Conservation (phyloP, 106 monocot genomes). For the Phalaenopsis aphrodite region DNA sequence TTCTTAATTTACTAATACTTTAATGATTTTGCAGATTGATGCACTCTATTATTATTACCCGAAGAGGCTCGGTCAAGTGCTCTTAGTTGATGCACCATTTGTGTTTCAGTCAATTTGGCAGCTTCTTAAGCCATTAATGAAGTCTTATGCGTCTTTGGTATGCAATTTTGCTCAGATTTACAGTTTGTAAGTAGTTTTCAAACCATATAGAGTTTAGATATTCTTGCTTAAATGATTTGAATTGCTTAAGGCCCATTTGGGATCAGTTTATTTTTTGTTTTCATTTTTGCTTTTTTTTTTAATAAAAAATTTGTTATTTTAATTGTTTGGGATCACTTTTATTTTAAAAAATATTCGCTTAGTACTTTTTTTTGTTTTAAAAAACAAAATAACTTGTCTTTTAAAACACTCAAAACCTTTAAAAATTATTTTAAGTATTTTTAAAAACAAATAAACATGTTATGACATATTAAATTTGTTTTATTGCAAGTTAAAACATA, state of each 20-base stretch:
- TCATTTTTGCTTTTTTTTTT: no score
- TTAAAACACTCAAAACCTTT: no score
- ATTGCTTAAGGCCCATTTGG: not conserved
- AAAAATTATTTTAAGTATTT: no score
- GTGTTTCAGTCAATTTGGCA: constrained; percentile 90
- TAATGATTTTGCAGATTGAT: constrained; percentile 46
- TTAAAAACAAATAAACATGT: no score
- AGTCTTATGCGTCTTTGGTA: constrained; percentile 77
- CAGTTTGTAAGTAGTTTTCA: not conserved
- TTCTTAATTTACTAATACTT: not conserved
- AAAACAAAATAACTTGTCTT: no score
- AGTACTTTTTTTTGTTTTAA: no score
- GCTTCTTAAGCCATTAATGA: constrained; percentile 73
- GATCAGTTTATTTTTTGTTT: no score
- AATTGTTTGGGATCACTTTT: no score
- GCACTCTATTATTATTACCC: constrained; percentile 95
- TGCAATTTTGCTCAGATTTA: constrained; percentile 9
- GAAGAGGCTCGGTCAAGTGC: constrained; percentile 73
- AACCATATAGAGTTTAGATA: not conserved
- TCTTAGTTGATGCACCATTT: constrained; percentile 87
- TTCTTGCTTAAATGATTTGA: not conserved
- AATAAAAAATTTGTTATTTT: no score
- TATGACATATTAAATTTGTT: no score
- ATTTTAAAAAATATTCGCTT: no score
- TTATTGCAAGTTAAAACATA: no score